Evolutionary conservation across 2,329 filamentous ascomycete genomes (phyloP), one percentile per base, ranked within the genome.

Genomic region (Didymella glomerata): DNA sequence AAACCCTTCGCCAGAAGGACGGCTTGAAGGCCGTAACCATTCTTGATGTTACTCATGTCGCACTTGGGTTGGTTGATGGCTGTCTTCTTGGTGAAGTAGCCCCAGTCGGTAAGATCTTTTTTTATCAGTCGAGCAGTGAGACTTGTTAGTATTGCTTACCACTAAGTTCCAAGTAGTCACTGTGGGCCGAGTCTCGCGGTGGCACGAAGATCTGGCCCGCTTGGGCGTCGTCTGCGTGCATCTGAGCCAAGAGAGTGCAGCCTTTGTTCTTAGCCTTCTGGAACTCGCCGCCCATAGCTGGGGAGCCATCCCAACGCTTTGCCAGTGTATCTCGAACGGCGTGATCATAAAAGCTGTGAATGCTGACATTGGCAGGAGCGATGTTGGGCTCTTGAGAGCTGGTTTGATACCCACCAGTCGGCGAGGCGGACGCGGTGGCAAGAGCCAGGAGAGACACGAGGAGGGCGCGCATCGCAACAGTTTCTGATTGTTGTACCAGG

Each of bases 231-330:
- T 58, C 24, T 5, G n/a, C 13, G 24, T 58, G 48, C 55, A 58
- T 58, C 45, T 45, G 48, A 4, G 49, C 10, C 45, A 45, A 58
- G 16, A 48, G 22, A 11, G 49, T 38, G 16, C 56, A 49, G 1
- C 38, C 45, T 46, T 49, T 54, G 32, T 20, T 24, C 5, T 49
- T 54, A 40, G 49, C 56, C 5, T 27, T 41, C 10, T 27, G 24
- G 3, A 49, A 22, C 25, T 54, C 56, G 24, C 20, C 36, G 28
- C 56, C 45, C 56, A 58, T 54, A 10, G 45, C 56, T 6, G 56
- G 49, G 24, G 49, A 58, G 40, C 49, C 56, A 30, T 58, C 49
- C 49, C 56, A 58, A 2, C 49, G 44, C 16, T 38, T 58, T 9
- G 30, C 18, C 30, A 58, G 20, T 2, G 14, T 9, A 11, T 14